A percentile compares a stretch with the other conserved stretches of the same genome.
Evolutionary conservation across 305 asterid genomes (phyloP).

Genomic region (Fraxinus latifolia): DNA sequence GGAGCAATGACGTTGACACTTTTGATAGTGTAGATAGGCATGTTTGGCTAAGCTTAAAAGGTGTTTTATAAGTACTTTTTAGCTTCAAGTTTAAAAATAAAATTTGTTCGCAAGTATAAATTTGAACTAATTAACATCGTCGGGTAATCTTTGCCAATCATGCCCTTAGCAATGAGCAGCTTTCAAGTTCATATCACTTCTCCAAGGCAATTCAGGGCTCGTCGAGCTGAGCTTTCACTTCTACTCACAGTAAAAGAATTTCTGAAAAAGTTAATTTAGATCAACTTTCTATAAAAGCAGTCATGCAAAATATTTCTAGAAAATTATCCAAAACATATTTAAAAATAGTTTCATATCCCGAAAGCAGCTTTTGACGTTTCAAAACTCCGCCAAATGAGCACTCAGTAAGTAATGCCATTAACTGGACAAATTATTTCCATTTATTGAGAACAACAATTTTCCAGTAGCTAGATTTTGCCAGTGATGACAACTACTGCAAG

Average conservation of each 20-base stretch:
- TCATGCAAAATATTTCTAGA: no score
- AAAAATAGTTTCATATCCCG: no score
- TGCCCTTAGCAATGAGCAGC: neutral
- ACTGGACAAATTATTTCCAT: neutral
- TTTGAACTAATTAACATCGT: neutral
- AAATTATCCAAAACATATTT: neutral
- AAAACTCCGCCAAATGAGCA: neutral
- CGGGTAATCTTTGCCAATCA: neutral
- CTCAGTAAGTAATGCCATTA: neutral
- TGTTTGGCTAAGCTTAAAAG: neutral
- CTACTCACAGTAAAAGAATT: neutral
- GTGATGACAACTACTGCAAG: neutral
- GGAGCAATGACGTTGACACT: neutral
- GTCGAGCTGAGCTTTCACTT: neutral
- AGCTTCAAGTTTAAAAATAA: neutral
- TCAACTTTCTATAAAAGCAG: neutral
- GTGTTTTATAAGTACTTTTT: neutral
- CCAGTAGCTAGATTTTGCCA: neutral
- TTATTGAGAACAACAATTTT: neutral
- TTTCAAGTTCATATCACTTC: neutral
- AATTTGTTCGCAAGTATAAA: neutral
- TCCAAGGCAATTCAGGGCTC: neutral
- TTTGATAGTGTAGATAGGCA: neutral
- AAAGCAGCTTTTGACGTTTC: neutral
- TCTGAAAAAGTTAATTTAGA: neutral